These are phyloP conservation scores for Plantago ovata DNA, from an alignment of 257 asterid species.

Conservation along the genomic window DNA sequence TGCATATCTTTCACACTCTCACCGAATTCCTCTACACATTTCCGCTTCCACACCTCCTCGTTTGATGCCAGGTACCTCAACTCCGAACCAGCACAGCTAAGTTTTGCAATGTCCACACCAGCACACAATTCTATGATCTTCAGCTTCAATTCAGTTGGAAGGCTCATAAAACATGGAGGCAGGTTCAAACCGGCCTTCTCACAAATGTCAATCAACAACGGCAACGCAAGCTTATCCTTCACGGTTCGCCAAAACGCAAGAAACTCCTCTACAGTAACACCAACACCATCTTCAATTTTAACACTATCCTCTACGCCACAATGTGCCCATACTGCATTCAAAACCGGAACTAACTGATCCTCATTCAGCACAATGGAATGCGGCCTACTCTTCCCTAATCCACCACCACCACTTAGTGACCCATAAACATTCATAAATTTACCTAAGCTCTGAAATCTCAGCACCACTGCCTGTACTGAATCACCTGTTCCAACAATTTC, in stretches of 20 bases:
- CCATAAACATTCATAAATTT: slow-evolving; percentile 59
- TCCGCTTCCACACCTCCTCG: no score
- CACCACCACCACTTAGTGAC: slow-evolving; percentile 30
- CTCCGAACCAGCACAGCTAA: slow-evolving; percentile 57
- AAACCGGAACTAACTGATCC: slow-evolving; percentile 51
- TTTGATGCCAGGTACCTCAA: slow-evolving; percentile 52
- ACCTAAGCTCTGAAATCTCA: slow-evolving; percentile 70
- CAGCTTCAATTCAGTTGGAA: slow-evolving; percentile 77
- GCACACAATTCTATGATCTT: slow-evolving; percentile 58
- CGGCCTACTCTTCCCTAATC: slow-evolving; percentile 20
- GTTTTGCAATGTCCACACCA: slow-evolving; percentile 66
- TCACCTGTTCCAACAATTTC: slow-evolving; percentile 21
- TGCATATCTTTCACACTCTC: slow-evolving; percentile 19
- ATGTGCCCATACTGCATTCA: slow-evolving; percentile 79
- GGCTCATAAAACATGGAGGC: slow-evolving; percentile 77
- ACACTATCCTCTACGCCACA: slow-evolving; percentile 62
- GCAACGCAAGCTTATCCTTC: no score
- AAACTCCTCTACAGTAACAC: slow-evolving; percentile 53
- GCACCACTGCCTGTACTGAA: slow-evolving; percentile 25
- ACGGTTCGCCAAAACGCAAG: slow-evolving; percentile 69
- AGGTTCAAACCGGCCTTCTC: slow-evolving; percentile 60
- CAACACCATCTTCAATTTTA: slow-evolving; percentile 20
- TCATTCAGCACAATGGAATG: slow-evolving; percentile 47
- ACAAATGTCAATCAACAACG: slow-evolving; percentile 72
- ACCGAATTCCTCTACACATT: slow-evolving; percentile 55